Percentiles rank a stretch among this genome's conserved stretches.
phyloP scores from a whole-genome alignment of 352 stramenopile species.

The Globisporangium carolinianum region DNA sequence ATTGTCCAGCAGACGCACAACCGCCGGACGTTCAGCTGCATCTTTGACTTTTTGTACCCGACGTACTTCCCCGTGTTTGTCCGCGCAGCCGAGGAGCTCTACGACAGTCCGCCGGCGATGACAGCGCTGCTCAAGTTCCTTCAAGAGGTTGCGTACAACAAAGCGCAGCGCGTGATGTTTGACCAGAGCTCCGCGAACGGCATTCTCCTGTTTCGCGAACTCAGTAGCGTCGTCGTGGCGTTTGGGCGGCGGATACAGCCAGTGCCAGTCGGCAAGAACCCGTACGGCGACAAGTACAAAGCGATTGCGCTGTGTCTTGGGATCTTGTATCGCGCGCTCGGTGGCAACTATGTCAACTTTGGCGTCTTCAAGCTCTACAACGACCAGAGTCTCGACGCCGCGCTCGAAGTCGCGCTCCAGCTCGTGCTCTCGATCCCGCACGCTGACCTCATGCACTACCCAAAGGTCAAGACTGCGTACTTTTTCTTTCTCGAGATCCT shows the following conservation, averaged over 20 bases:
- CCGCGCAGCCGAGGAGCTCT: constrained; percentile 92
- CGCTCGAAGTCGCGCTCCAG: constrained; percentile 92
- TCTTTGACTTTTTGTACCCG: constrained; percentile 98
- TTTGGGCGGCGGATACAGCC: constrained; percentile 89
- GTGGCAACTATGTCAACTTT: constrained; percentile 98
- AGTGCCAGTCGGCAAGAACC: constrained; percentile 74
- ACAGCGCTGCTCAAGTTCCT: constrained; percentile 97
- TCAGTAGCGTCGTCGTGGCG: constrained; percentile 93
- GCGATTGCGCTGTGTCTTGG: constrained; percentile 92
- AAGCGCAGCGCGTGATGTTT: constrained; percentile 97
- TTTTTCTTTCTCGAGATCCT: constrained; percentile 98
- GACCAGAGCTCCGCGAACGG: constrained; percentile 96
- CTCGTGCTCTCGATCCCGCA: constrained; percentile 94
- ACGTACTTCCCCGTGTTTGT: constrained; percentile 94
- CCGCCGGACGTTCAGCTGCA: constrained; percentile 92
- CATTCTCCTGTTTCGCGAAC: constrained; percentile 96
- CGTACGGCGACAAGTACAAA: constrained; percentile 98
- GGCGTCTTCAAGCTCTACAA: constrained; percentile 99
- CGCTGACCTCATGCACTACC: constrained; percentile 95
- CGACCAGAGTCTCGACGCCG: constrained; percentile 92
- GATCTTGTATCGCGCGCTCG: constrained; percentile 81
- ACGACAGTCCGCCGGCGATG: constrained; percentile 90
- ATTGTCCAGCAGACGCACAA: constrained; percentile 97
- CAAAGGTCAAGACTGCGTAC: constrained; percentile 97
- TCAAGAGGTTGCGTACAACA: constrained; percentile 93